Percentiles rank a stretch among this genome's conserved stretches.
These are phyloP conservation scores for Pseudogymnoascus sp. DNA, from an alignment of 2,329 filamentous ascomycete species.

Conservation along the genomic window DNA sequence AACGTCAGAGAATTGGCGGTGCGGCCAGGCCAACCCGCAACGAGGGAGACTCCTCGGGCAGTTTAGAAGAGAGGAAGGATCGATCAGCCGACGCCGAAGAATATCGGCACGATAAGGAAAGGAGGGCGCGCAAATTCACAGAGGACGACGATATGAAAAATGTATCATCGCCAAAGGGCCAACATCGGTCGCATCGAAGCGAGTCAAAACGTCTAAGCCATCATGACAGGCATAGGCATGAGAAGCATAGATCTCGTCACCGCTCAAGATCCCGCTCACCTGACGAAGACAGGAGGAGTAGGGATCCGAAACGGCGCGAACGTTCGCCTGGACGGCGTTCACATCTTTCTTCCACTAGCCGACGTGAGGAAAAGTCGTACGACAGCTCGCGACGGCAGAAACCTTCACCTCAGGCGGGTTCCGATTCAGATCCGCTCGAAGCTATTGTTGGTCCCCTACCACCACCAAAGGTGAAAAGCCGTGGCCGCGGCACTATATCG, in stretches of 20 bases:
- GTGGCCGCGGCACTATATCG: conserved; percentile 62
- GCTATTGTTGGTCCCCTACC: conserved; percentile 69
- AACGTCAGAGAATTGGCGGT: conserved; percentile 16
- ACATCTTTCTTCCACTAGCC: background rate
- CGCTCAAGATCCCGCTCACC: background rate
- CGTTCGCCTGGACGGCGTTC: background rate
- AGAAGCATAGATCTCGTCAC: background rate
- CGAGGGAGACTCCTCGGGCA: background rate
- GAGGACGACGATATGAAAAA: background rate
- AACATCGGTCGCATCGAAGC: background rate
- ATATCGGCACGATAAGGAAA: background rate
- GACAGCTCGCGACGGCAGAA: background rate
- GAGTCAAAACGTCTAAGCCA: background rate
- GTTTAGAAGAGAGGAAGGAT: background rate
- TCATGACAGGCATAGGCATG: background rate
- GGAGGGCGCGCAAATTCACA: background rate
- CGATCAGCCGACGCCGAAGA: background rate
- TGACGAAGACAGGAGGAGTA: background rate
- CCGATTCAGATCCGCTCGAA: conserved; percentile 65
- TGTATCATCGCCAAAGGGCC: background rate
- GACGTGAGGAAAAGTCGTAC: background rate
- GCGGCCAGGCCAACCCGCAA: background rate
- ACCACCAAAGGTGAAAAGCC: conserved; percentile 40
- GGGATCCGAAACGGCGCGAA: background rate
- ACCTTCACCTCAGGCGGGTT: conserved; percentile 16